Evolutionary conservation across 768 basidiomycete genomes (phyloP), one percentile per base, ranked within the genome.

Genomic region (Lactarius hatsudake): DNA sequence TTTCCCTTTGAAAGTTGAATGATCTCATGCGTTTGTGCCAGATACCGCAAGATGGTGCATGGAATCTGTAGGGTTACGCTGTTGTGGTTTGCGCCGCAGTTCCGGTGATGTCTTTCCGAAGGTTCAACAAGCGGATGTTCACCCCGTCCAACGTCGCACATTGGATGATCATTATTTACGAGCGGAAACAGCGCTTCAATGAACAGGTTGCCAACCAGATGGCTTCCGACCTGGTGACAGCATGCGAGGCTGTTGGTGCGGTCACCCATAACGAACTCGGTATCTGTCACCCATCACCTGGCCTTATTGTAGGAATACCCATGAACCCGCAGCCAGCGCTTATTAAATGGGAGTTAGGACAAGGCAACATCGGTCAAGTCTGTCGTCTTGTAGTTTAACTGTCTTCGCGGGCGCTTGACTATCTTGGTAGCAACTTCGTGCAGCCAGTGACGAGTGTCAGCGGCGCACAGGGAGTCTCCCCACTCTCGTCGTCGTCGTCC

Each of bases 111-210:
- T 38, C 55, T 53, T 45, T 56, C n/a, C 61, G 36, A 71, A 90
- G 88, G 88, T 81, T 90, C 2, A 87, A 90, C 70, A 90, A 89
- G 69, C 80, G 81, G 36, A 91, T 93, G 77, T 88, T 80, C 76
- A 79, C 77, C 63, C 84, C 89, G 0, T 81, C 73, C 1, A 71
- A 68, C 13, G 84, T 93, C 62, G 74, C 78, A 0, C 78, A 81
- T 20, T 92, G 89, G 88, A 81, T 82, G 36, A 78, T 93, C 4
- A 81, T 89, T 8, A 72, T 91, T 30, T 93, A 87, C 69, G 91
- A 93, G 74, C 80, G 83, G 23, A 77, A 83, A 34, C 74, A 78
- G 32, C 83, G 89, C 20, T 91, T 93, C 75, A 76, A 74, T 51
- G 75, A 80, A 5, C 71, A 76, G n/a, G 75, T 78, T 0, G 86